These are phyloP conservation scores for Scedosporium boydii DNA, from an alignment of 2,329 filamentous ascomycete species.

Conservation along the genomic window DNA sequence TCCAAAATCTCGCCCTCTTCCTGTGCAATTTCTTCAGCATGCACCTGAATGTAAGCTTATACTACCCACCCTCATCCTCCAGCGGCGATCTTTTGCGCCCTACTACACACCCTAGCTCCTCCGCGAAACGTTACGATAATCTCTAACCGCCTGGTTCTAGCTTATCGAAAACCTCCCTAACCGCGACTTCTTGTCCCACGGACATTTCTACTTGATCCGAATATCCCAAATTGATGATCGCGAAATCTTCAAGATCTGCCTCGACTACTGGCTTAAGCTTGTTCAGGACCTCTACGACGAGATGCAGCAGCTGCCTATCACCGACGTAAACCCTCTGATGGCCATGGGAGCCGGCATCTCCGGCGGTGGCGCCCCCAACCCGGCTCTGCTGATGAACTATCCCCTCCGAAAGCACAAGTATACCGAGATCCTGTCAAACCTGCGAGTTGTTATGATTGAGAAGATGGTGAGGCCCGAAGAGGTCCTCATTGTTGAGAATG, in stretches of 20 bases:
- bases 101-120: neutral
- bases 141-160: constrained; percentile 26
- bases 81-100: constrained; percentile 1
- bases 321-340: constrained; percentile 83
- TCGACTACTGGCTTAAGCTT: constrained; percentile 98
- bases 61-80: neutral
- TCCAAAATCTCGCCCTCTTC: constrained; percentile 92
- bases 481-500: constrained; percentile 97
- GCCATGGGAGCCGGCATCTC: constrained; percentile 64
- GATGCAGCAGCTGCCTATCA: constrained; percentile 93
- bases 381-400: constrained; percentile 76
- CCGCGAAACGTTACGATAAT: neutral
- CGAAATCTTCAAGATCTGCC: constrained; percentile 98
- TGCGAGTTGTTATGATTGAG: constrained; percentile 97
- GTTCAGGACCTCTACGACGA: constrained; percentile 98
- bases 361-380: constrained; percentile 77
- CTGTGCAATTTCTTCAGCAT: constrained; percentile 94
- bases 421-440: constrained; percentile 82
- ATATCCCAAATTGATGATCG: constrained; percentile 98
- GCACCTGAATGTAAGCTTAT: constrained; percentile 62
- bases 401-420: constrained; percentile 98
- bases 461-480: constrained; percentile 99
- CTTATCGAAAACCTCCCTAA: constrained; percentile 95
- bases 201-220: constrained; percentile 94
- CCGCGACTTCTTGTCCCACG: constrained; percentile 86